Conservation (phyloP, 2,329 filamentous ascomycete species). For the Zymoseptoria passerinii region DNA sequence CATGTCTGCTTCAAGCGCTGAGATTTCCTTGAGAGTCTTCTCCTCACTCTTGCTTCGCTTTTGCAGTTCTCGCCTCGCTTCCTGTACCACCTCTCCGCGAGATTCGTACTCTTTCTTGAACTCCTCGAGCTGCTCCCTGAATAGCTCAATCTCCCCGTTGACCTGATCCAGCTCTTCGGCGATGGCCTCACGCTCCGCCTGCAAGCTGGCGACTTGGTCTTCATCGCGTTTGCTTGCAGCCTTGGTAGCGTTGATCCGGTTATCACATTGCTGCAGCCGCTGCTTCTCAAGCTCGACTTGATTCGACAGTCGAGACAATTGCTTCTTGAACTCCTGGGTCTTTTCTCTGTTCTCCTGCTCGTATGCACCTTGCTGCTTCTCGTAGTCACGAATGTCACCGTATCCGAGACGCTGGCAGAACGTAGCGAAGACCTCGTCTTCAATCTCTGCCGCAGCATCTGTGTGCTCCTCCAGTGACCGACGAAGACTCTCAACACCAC, state of each 20-base stretch:
- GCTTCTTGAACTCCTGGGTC: constrained; percentile 76
- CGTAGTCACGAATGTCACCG: constrained; percentile 81
- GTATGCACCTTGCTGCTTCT: constrained; percentile 82
- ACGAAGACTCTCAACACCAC: constrained; percentile 57
- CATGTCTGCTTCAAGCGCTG: constrained; percentile 71
- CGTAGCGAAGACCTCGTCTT: constrained; percentile 75
- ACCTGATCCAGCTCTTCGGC: constrained; percentile 64
- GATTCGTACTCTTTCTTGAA: constrained; percentile 59
- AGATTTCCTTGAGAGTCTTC: constrained; percentile 62
- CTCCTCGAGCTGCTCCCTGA: constrained; percentile 63
- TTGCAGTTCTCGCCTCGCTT: constrained; percentile 70
- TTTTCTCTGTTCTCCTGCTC: constrained; percentile 86
- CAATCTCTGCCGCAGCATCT: constrained; percentile 65
- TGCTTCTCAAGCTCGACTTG: constrained; percentile 59
- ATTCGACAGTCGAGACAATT: constrained; percentile 56
- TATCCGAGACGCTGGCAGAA: constrained; percentile 88
- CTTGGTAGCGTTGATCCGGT: constrained; percentile 61
- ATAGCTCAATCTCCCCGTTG: constrained; percentile 65
- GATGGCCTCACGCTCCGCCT: constrained; percentile 64
- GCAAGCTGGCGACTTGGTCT: constrained; percentile 60
- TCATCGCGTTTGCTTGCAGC: constrained; percentile 58
- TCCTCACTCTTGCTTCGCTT: constrained; percentile 82
- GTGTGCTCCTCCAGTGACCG: constrained; percentile 48
- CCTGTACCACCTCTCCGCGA: constrained; percentile 67
- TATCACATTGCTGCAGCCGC: constrained; percentile 59